These are phyloP conservation scores for Fraxinus xanthoxyloides DNA, from an alignment of 305 asterid genomes.

Conservation along the genomic window DNA sequence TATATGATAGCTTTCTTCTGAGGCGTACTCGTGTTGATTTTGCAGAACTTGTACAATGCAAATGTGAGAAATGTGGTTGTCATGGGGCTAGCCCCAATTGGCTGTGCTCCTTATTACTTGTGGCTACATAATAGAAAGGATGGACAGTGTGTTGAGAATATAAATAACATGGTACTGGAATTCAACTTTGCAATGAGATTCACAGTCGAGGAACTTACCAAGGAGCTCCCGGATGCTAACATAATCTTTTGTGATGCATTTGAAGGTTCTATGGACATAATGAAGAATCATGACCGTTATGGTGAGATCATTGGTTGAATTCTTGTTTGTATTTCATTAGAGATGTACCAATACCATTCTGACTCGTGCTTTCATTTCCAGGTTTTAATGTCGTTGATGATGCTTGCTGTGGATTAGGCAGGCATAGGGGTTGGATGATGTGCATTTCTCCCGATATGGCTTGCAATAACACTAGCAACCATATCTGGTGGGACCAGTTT, in stretches of 20 bases:
- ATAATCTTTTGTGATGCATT: conserved; percentile 81
- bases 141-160: conserved; percentile 59
- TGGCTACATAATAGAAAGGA: conserved; percentile 53
- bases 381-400: conserved; percentile 68
- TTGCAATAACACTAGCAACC: conserved; percentile 61
- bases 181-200: conserved; percentile 76
- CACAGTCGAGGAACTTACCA: conserved; percentile 61
- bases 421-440: conserved; percentile 58
- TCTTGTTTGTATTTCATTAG: neutral
- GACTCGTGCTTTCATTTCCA: conserved; percentile 27
- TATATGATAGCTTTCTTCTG: neutral
- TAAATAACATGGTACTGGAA: conserved; percentile 76
- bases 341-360: neutral
- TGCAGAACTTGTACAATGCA: conserved; percentile 79
- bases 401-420: conserved; percentile 92
- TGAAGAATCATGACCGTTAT: conserved; percentile 54
- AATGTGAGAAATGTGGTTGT: conserved; percentile 77
- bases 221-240: conserved; percentile 53
- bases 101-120: conserved; percentile 82
- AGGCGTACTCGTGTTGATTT: conserved; percentile 8
- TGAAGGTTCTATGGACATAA: conserved; percentile 84
- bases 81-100: conserved; percentile 91
- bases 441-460: conserved; percentile 88
- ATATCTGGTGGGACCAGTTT: conserved; percentile 95
- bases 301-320: conserved; percentile 46